Evolutionary conservation across 164 flowering plant species (phyloP), one percentile per base, ranked within the genome.

Genomic region (grape (Vitis vinifera)): DNA sequence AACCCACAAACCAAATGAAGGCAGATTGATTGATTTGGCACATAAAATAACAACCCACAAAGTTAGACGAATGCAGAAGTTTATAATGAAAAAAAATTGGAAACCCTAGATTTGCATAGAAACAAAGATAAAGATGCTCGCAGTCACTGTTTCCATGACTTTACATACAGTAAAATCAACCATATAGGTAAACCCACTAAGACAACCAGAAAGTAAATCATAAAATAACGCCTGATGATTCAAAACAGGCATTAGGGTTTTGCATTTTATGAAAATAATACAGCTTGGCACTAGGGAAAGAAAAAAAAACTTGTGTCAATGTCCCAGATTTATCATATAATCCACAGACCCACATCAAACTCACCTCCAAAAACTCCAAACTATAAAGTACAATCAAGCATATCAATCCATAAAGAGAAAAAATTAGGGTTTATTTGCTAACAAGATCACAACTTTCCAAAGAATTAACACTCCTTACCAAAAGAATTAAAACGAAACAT

Each of bases 81-180:
- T n/a, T 11, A 27, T 10, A 14, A 23, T 29, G 52, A 49, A 30
- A 51, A 27, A 65, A 58, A 68, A 55, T 19, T 27, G 2, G 29
- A 78, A 78, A 78, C 84, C 80, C 78, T 76, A 78, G 68, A 2
- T 71, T 49, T 59, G 48, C 62, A 69, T 44, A 10, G 59, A 59
- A 73, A 55, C 56, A 66, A 63, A 55, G 55, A 59, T 29, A 71
- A 65, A 50, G 13, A 53, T 4, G 49, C 55, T 17, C 2, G 10
- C 50, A 55, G 56, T 14, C 8, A 56, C 61, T 51, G 50, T 16
- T 65, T 51, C 29, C n/a, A 51, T 37, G 55, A 4, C 14, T n/a
- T 68, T 30, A 27, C 74, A 67, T 11, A 62, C 57, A 72, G 51
- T 48, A 51, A 2, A 72, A 47, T 19, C 14, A 62, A 13, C 3